Conservation (phyloP, 2,329 filamentous ascomycete genomes). For the Cytospora piceae region DNA sequence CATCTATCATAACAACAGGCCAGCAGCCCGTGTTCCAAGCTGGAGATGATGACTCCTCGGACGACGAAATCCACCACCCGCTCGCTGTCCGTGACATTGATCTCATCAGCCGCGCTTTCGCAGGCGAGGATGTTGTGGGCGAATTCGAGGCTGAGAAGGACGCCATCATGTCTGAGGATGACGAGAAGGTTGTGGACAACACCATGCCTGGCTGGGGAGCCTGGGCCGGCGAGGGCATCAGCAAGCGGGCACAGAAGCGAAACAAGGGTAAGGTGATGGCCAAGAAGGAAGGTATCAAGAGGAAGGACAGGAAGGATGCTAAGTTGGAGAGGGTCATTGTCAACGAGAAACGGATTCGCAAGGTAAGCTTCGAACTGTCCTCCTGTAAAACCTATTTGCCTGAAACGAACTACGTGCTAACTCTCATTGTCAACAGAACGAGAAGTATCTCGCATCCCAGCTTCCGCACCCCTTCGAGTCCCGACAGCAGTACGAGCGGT, state of each 20-base stretch:
- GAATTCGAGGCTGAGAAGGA: slow-evolving; percentile 84
- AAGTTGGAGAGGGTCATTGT: slow-evolving; percentile 86
- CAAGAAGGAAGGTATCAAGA: slow-evolving; percentile 70
- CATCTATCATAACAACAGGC: slow-evolving; percentile 27
- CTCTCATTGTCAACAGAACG: slow-evolving; percentile 60
- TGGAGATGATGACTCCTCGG: slow-evolving; percentile 43
- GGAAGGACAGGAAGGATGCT: slow-evolving; percentile 77
- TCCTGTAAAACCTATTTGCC: not conserved
- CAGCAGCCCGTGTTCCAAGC: slow-evolving; percentile 26
- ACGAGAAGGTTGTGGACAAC: slow-evolving; percentile 79
- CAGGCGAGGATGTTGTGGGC: slow-evolving; percentile 79
- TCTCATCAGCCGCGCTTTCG: slow-evolving; percentile 82
- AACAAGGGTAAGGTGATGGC: slow-evolving; percentile 66
- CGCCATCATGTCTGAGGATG: slow-evolving; percentile 72
- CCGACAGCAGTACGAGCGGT: slow-evolving; percentile 85
- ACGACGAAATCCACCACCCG: slow-evolving; percentile 56
- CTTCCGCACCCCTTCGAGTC: slow-evolving; percentile 92
- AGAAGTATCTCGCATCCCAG: slow-evolving; percentile 81
- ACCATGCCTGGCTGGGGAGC: slow-evolving; percentile 93
- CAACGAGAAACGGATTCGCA: slow-evolving; percentile 87
- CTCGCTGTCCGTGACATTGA: slow-evolving; percentile 64
- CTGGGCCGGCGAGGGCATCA: slow-evolving; percentile 86
- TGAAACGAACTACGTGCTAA: not conserved
- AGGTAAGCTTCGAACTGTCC: slow-evolving; percentile 57
- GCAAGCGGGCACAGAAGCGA: slow-evolving; percentile 67